Evolutionary conservation across 257 asterid genomes (phyloP), one percentile per base, ranked within the genome.

Genomic region (Solanum peruvianum): DNA sequence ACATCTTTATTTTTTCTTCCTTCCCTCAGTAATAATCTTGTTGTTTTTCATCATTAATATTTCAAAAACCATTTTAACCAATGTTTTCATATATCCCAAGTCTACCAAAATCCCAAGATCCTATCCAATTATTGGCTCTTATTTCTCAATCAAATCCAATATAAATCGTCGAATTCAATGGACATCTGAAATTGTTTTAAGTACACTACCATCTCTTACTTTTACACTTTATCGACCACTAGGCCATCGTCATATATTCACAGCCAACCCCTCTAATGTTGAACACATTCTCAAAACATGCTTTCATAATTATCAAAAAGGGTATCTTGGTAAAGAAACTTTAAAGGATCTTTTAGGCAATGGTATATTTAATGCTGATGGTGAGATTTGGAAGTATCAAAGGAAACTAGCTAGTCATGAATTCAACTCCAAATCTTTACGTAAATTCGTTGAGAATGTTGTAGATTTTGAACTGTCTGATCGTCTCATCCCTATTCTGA

Each of bases 321-420:
- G 98, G 6, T 88, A 83, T 1, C 33, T 86, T n/a, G 86, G 88
- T 52, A 86, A 90, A 16, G 1, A 10, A 42, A 86, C 84, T 29
- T 85, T 91, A 21, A 11, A 73, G 0, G 96, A 94, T 69, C 92
- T 94, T 25, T 92, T 94, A 44, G 98, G 97, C 3, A 91, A 93
- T 70, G 93, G 98, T 6, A 93, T 95, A 4, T 93, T 95, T 92
- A 95, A 95, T 64, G 85, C 91, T 29, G 95, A 93, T 47, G 98
- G 96, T 1, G 88, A 88, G 0, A 88, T 45, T 14, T 95, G 98
- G 98, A 94, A 92, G 80, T 90, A 89, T 69, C 94, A 91, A 33
- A 69, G 98, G n/a, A 91, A 95, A 83, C 83, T 93, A 18, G 87
- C 98, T 18, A 92, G 94, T 87, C 96, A 92, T 70, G 94, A 95